These are phyloP conservation scores for Limonium bicolor DNA, from an alignment of 148 eudicot genomes.

Conservation along the genomic window DNA sequence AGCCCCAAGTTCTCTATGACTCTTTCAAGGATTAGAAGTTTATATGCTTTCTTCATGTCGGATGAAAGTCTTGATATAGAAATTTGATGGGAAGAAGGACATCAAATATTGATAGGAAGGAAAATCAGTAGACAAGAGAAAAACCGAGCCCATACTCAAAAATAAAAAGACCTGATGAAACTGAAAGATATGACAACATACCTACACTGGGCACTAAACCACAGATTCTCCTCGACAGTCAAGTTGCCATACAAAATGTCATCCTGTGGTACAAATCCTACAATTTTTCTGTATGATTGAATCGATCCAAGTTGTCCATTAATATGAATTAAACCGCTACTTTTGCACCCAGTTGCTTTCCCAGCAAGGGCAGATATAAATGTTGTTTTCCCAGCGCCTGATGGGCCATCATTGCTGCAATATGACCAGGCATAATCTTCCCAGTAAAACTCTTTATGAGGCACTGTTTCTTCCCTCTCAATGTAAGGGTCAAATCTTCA, in stretches of 20 bases:
- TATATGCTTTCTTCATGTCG: constrained; percentile 17
- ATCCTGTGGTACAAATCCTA: constrained; percentile 83
- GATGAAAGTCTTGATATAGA: constrained; percentile 28
- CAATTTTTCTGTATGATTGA: constrained; percentile 51
- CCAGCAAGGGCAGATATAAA: constrained; percentile 64
- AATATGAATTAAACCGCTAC: constrained; percentile 39
- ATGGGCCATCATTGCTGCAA: constrained; percentile 75
- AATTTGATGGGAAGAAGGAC: background rate
- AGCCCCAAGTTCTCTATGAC: constrained; percentile 35
- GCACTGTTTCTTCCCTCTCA: constrained; percentile 48
- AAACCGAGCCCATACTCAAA: too few relatives aligned
- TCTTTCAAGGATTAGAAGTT: constrained; percentile 28
- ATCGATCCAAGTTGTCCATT: constrained; percentile 49
- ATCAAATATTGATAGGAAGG: background rate
- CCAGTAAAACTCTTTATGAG: constrained; percentile 59
- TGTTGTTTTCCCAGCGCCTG: constrained; percentile 81
- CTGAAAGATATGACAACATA: constrained; percentile 9
- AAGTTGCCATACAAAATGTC: constrained; percentile 76
- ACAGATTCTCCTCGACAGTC: constrained; percentile 70
- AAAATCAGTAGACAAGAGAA: background rate
- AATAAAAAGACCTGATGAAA: background rate
- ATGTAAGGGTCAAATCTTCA: constrained; percentile 44
- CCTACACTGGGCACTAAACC: constrained; percentile 86
- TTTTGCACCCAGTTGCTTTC: constrained; percentile 47
- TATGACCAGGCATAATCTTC: constrained; percentile 44